Percentiles rank a stretch among this genome's conserved stretches.
These are phyloP conservation scores for Cryptosporidium meleagridis DNA, from an alignment of 169 alveolate species.

Conservation along the genomic window DNA sequence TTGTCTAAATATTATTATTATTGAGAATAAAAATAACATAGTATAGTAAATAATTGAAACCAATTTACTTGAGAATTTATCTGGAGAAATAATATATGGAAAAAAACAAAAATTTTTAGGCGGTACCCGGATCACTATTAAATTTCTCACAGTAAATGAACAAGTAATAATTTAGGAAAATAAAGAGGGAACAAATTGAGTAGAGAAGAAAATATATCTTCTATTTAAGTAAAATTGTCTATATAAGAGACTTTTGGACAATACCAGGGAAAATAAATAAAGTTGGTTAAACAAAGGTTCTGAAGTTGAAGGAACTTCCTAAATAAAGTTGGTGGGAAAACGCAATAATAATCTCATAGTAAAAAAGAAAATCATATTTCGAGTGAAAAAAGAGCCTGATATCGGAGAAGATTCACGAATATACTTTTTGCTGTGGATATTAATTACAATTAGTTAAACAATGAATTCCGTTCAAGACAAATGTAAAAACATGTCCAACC, in stretches of 20 bases:
- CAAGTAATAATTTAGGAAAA: not conserved
- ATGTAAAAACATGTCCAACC: not conserved
- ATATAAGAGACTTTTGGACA: not conserved
- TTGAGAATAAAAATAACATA: not conserved
- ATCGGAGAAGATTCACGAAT: not conserved
- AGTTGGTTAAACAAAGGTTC: not conserved
- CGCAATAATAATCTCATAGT: not conserved
- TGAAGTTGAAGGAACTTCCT: not conserved
- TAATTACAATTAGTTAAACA: not conserved
- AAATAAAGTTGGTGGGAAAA: not conserved
- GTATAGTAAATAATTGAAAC: no score
- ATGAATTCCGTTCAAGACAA: not conserved
- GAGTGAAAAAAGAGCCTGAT: not conserved
- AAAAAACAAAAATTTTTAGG: not conserved
- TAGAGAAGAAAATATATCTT: not conserved
- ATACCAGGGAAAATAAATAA: not conserved
- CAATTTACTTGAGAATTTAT: not conserved
- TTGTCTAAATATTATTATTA: not conserved
- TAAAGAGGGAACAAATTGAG: not conserved
- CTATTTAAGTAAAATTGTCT: not conserved
- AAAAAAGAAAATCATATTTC: not conserved
- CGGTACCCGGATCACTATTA: constrained; percentile 15
- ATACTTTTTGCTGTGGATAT: not conserved
- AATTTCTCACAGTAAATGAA: constrained; percentile 2
- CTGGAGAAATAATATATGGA: not conserved